Evolutionary conservation across 2,329 filamentous ascomycete genomes (phyloP).

Genomic region (Trichoderma afroharzianum): DNA sequence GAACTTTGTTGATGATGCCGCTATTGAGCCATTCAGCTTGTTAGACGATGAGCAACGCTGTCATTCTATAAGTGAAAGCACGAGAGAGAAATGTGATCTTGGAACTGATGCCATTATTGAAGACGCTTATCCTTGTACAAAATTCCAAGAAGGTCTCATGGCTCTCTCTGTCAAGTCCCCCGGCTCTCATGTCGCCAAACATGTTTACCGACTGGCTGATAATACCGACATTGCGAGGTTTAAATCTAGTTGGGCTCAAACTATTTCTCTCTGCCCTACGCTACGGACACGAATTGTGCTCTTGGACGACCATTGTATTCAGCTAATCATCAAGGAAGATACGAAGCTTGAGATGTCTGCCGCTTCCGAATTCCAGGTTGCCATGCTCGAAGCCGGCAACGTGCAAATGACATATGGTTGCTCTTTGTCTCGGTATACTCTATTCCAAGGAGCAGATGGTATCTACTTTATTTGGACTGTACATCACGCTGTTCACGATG

Average conservation of each 20-base stretch:
- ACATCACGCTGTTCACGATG: constrained; percentile 30
- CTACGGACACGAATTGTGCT: constrained; percentile 15
- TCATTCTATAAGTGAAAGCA: background rate
- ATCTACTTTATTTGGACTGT: constrained; percentile 24
- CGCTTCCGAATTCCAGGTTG: background rate
- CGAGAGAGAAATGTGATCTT: background rate
- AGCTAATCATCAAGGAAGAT: constrained; percentile 18
- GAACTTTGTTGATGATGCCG: background rate
- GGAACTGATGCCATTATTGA: constrained; percentile 7
- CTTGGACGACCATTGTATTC: constrained; percentile 8
- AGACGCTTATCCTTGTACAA: constrained; percentile 34
- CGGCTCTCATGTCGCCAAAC: constrained; percentile 21
- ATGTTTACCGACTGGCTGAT: constrained; percentile 30
- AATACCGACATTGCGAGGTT: constrained; percentile 25
- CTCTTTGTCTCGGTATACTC: background rate
- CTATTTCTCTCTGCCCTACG: background rate
- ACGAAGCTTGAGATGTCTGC: background rate
- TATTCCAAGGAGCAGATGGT: background rate
- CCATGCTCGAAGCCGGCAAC: background rate
- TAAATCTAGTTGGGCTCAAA: constrained; percentile 26
- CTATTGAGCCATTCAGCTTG: constrained; percentile 11
- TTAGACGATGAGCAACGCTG: constrained; percentile 22
- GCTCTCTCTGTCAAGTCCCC: constrained; percentile 29
- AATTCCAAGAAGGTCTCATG: constrained; percentile 38
- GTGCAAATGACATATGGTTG: constrained; percentile 6